A percentile compares a stretch with the other conserved stretches of the same genome.
Conservation (phyloP, 208 protist genomes). For the Phytomonas serpens region DNA sequence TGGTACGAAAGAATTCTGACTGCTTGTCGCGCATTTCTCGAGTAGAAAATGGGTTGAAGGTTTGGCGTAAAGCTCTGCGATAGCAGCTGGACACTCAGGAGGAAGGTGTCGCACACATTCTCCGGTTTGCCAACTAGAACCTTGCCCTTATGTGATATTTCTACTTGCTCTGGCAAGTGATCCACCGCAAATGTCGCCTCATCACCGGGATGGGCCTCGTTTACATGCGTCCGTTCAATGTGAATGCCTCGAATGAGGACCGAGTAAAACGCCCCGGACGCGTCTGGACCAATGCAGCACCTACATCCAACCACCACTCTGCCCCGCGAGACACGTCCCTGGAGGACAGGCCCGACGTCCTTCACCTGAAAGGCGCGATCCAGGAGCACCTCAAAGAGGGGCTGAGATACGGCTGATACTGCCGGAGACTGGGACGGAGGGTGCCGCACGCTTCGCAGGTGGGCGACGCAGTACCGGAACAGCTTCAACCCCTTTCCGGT, state of each 20-base stretch:
- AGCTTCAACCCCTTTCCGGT: conserved; percentile 37
- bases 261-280: conserved; percentile 70
- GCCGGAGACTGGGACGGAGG: conserved; percentile 15
- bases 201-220: conserved; percentile 71
- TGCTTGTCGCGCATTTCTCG: conserved; percentile 70
- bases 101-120: conserved; percentile 21
- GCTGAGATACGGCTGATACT: conserved; percentile 6
- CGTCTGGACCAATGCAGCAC: conserved; percentile 91
- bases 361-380: conserved; percentile 62
- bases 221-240: conserved; percentile 88
- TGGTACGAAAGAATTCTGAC: conserved; percentile 22
- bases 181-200: conserved; percentile 91
- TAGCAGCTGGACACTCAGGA: conserved; percentile 37
- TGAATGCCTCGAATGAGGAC: conserved; percentile 89
- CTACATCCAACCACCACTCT: conserved; percentile 69
- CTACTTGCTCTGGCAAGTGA: conserved; percentile 46
- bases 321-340: conserved; percentile 85
- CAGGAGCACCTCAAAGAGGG: conserved; percentile 74
- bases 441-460: conserved; percentile 17
- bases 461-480: conserved; percentile 40
- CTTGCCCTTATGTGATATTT: conserved; percentile 62
- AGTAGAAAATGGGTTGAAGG: conserved; percentile 70
- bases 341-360: conserved; percentile 92
- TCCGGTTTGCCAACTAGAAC: conserved; percentile 25
- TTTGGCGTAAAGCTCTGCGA: conserved; percentile 42